Evolutionary conservation across 176 grass and related monocot genomes (phyloP), one percentile per base, ranked within the genome.

Genomic region (Dendrocalamus sinicus): DNA sequence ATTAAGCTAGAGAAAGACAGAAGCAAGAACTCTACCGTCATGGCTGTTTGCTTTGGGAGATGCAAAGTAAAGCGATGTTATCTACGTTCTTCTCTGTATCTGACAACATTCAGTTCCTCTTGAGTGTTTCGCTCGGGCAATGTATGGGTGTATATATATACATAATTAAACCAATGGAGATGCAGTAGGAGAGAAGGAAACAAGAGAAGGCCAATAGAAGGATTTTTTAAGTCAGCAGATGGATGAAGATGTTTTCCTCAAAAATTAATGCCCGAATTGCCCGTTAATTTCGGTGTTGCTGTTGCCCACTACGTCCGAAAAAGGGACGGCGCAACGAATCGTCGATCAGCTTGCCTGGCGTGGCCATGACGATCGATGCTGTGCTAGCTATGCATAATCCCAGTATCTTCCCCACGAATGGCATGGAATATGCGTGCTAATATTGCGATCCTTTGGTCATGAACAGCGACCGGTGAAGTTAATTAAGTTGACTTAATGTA

Each of bases 21-120:
- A 58, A 7, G 24, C 9, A 14, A 65, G 10, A 77, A 84, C 71
- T 86, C 2, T 72, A 90, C 91, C 50, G 91, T 89, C 88, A 92
- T 92, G 67, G 10, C 53, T 70, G 28, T 32, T 66, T 53, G 22
- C 8, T 75, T 44, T 17, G 4, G 6, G 62, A 41, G 35, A 26
- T 26, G 9, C 46, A 43, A 67, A 57, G n/a, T 26, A 11, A 28
- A 13, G 53, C 7, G 28, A 43, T 3, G 37, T 4, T 45, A 40
- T 23, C 48, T 7, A 6, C 24, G 46, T 22, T 70, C 11, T n/a
- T 6, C 17, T 26, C 5, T 40, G 22, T 24, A 19, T 37, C 32
- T 69, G 65, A 37, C 20, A 13, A 72, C 61, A 55, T 40, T 32
- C 5, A 15, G 61, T 7, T 55, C 30, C 82, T 77, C 26, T 24